phyloP scores from a whole-genome alignment of 108 stramenopile species.

The Discostella pseudostelligera region DNA sequence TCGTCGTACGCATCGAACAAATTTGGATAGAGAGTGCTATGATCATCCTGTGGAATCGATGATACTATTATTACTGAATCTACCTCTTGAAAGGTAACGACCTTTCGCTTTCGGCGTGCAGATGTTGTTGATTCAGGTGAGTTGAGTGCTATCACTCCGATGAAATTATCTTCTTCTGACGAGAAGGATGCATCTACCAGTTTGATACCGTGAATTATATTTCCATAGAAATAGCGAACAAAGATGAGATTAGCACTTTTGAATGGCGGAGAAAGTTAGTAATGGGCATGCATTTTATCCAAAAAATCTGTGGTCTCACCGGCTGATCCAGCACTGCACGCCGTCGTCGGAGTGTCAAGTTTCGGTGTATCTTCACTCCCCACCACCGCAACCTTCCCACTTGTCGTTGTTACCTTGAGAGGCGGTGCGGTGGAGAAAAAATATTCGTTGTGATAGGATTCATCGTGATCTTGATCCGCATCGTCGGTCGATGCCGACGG shows the following conservation, averaged over 20 bases:
- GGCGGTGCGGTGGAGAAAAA: no score
- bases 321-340: not conserved
- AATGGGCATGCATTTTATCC: not conserved
- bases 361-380: not conserved
- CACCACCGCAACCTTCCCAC: not conserved
- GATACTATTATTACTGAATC: not conserved
- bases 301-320: not conserved
- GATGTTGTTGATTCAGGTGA: not conserved
- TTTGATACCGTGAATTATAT: no score
- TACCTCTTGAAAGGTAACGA: no score
- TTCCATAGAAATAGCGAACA: not conserved
- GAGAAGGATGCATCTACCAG: not conserved
- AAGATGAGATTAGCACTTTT: not conserved
- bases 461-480: not conserved
- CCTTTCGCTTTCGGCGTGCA: not conserved
- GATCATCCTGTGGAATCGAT: no score
- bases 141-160: not conserved
- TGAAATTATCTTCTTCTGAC: constrained; percentile 1
- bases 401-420: not conserved
- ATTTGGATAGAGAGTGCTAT: no score
- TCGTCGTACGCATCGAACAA: no score
- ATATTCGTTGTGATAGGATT: no score
- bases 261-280: not conserved
- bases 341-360: not conserved
- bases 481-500: not conserved